Percentiles rank a stretch among this genome's conserved stretches.
Conservation (phyloP, 139 green algal species). For the Asterochloris erici region DNA sequence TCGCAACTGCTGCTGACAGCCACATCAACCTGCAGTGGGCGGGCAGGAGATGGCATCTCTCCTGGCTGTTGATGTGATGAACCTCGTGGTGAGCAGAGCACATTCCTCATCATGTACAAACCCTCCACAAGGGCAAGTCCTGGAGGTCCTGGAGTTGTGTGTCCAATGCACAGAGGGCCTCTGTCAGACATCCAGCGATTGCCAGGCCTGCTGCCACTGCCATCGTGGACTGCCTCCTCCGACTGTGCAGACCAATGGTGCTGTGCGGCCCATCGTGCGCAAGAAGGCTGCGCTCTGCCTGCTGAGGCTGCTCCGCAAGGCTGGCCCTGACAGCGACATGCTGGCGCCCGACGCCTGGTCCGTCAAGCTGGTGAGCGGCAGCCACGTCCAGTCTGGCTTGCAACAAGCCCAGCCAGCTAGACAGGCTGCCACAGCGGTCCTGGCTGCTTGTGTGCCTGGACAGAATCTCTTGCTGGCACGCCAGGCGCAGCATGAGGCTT, state of each 20-base stretch:
- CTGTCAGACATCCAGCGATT: neutral
- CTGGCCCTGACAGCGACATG: conserved; percentile 60
- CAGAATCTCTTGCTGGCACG: too few relatives aligned
- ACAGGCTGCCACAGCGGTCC: neutral
- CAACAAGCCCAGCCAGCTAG: neutral
- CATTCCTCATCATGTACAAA: neutral
- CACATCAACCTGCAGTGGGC: conserved; percentile 69
- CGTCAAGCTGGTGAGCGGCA: conserved; percentile 42
- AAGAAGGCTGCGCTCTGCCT: conserved; percentile 98
- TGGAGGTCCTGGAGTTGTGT: neutral
- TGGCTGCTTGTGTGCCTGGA: neutral
- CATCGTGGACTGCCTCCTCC: too few relatives aligned
- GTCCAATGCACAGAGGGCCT: too few relatives aligned
- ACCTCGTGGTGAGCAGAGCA: conserved; percentile 69
- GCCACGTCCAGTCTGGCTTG: neutral
- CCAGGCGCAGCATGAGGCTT: too few relatives aligned
- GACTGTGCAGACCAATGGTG: conserved; percentile 58
- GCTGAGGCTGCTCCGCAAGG: conserved; percentile 91
- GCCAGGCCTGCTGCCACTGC: too few relatives aligned
- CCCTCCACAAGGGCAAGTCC: neutral
- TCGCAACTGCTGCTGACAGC: neutral
- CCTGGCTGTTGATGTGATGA: conserved; percentile 87
- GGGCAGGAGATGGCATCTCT: conserved; percentile 94
- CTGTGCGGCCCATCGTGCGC: conserved; percentile 77
- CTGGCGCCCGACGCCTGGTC: conserved; percentile 55